Percentiles rank a stretch among this genome's conserved stretches.
phyloP scores from a whole-genome alignment of 176 grass and related monocot species.

The Thalia dealbata region DNA sequence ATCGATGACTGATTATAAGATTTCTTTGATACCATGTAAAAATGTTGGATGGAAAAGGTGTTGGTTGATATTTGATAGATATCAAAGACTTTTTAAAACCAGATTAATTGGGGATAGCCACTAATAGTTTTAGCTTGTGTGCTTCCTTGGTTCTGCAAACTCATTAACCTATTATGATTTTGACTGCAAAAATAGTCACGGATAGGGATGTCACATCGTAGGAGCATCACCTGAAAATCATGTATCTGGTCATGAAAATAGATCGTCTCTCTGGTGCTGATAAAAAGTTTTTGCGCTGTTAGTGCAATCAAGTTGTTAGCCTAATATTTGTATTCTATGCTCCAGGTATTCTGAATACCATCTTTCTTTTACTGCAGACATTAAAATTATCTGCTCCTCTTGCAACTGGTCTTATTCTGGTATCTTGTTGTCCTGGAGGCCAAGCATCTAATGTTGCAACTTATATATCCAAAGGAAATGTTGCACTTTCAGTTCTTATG shows the following conservation, averaged over 20 bases:
- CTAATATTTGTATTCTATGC: conserved; percentile 7
- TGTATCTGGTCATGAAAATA: too few relatives aligned
- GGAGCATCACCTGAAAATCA: too few relatives aligned
- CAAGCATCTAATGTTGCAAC: conserved; percentile 99
- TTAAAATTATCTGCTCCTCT: conserved; percentile 90
- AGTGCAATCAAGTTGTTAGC: conserved; percentile 3
- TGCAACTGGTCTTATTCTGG: conserved; percentile 94
- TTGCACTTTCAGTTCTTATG: conserved; percentile 98
- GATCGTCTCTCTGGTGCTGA: background rate
- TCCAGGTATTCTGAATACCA: conserved; percentile 11
- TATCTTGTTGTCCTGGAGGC: conserved; percentile 95
- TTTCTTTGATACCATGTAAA: background rate
- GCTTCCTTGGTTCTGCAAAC: background rate
- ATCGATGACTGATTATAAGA: background rate
- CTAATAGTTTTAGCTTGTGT: background rate
- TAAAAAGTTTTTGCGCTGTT: background rate
- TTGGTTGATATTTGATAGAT: background rate
- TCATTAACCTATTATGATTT: background rate
- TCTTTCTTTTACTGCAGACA: conserved; percentile 37
- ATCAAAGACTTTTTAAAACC: background rate
- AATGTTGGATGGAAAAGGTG: background rate
- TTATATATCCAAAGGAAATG: conserved; percentile 99
- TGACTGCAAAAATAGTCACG: too few relatives aligned
- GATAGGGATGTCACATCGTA: too few relatives aligned
- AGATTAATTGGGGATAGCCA: background rate